Evolutionary conservation across 306 rosid species (phyloP).

Genomic region (Castanospermum australe): DNA sequence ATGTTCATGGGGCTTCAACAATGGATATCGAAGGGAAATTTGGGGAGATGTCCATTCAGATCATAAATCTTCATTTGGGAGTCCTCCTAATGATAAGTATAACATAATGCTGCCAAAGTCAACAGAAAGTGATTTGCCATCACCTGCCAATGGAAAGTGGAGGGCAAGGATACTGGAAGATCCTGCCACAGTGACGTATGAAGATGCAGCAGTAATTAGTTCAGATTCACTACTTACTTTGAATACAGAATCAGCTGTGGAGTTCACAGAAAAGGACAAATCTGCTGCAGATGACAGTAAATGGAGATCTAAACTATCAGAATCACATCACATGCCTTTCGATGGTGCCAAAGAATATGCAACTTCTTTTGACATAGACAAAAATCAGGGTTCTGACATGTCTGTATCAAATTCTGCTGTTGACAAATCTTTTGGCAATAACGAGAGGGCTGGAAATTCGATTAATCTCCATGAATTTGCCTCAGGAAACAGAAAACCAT

Average conservation of each 20-base stretch:
- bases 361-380: background rate
- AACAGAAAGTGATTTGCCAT: conserved; percentile 2
- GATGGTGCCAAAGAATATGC: conserved; percentile 18
- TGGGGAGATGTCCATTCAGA: conserved; percentile 46
- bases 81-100: conserved; percentile 15
- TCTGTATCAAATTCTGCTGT: background rate
- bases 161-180: conserved; percentile 24
- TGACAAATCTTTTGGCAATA: conserved; percentile 16
- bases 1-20: conserved; percentile 51
- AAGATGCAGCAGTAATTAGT: background rate
- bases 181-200: conserved; percentile 18
- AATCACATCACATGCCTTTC: conserved; percentile 16
- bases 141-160: conserved; percentile 27
- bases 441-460: conserved; percentile 2
- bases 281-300: conserved; percentile 4
- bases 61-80: conserved; percentile 40
- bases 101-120: background rate
- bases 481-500: conserved; percentile 22
- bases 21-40: conserved; percentile 42
- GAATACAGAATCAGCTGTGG: conserved; percentile 19
- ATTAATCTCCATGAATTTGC: conserved; percentile 10
- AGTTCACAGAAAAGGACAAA: conserved; percentile 29
- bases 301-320: background rate
- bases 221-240: background rate
- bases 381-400: conserved; percentile 18